phyloP scores from a whole-genome alignment of 2,329 filamentous ascomycete genomes.

The Lecanosticta acicola region DNA sequence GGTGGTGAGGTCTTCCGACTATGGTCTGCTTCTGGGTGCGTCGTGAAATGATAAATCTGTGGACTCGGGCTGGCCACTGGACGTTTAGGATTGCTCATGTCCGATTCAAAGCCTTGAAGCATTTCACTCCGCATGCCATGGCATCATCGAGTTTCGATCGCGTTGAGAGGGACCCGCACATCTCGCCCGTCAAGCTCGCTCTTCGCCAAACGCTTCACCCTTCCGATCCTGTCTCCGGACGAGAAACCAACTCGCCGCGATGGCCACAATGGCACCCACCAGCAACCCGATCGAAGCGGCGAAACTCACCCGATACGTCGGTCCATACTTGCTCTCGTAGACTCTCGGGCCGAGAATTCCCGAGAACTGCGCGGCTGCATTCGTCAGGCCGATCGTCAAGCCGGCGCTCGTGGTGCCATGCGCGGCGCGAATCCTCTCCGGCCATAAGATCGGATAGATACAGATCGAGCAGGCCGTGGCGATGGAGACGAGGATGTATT shows the following conservation, averaged over 20 bases:
- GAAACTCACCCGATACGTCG: constrained; percentile 37
- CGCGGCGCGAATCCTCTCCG: constrained; percentile 38
- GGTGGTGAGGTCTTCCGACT: no score
- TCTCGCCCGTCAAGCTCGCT: no score
- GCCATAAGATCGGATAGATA: constrained; percentile 40
- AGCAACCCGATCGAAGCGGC: constrained; percentile 34
- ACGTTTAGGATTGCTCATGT: no score
- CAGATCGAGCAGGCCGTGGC: constrained; percentile 37
- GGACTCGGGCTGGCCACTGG: no score
- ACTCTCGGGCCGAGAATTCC: constrained; percentile 40
- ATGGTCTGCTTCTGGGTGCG: no score
- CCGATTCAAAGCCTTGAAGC: no score
- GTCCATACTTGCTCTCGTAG: constrained; percentile 38
- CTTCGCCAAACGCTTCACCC: no score
- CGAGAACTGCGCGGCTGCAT: constrained; percentile 33
- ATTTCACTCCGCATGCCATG: no score
- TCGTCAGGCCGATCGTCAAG: constrained; percentile 37
- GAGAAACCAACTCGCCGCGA: constrained; percentile 20
- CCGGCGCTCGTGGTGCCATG: constrained; percentile 38
- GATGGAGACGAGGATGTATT: constrained; percentile 39
- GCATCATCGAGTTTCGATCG: no score
- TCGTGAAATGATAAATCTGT: no score
- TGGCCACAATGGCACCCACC: constrained; percentile 22
- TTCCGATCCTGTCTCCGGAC: constrained; percentile 8
- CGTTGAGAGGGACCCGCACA: no score